Evolutionary conservation across 2,329 filamentous ascomycete species (phyloP), one percentile per base, ranked within the genome.

Genomic region (Paracamarosporium sp.): DNA sequence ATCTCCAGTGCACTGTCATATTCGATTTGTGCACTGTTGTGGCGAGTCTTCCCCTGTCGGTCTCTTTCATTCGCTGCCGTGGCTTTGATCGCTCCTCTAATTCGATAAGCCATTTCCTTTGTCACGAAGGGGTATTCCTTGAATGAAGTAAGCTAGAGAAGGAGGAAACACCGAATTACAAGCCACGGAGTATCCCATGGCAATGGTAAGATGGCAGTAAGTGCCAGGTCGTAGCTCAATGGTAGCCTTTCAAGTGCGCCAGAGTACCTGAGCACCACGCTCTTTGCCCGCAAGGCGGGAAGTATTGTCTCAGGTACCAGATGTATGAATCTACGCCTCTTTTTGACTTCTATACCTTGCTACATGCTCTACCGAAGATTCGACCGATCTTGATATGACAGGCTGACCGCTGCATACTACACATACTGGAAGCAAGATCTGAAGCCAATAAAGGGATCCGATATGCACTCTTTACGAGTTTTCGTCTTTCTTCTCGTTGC

Each of bases 51-150:
- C n/a, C n/a, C n/a, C n/a, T n/a, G n/a, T n/a, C n/a, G 48, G 46
- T 50, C 22, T 48, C 11, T 38, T 45, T 38, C 51, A 44, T 43
- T 40, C 27, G 27, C 48, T n/a, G 46, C 47, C 30, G 35, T 27
- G 47, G 25, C 41, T 40, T 55, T 48, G 55, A 44, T 53, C 43
- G 53, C 57, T 52, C 43, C 53, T 33, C 31, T 12, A 24, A n/a
- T 20, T 30, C 22, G 24, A 28, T 30, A 38, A 47, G 41, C 50
- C 54, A 48, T 20, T 2, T 13, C 22, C 40, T 43, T 43, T 43
- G 22, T 55, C 17, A 50, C 41, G 41, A 46, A 46, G 33, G 11
- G 33, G 31, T 31, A 41, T 35, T 25, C 40, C 12, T 31, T n/a
- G 55, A 27, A 27, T 25, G 22, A 13, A n/a, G 2, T 4, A 6